Evolutionary conservation across 1,284 basidiomycete genomes (phyloP), one percentile per base, ranked within the genome.

Genomic region (Cryptococcus deneoformans): DNA sequence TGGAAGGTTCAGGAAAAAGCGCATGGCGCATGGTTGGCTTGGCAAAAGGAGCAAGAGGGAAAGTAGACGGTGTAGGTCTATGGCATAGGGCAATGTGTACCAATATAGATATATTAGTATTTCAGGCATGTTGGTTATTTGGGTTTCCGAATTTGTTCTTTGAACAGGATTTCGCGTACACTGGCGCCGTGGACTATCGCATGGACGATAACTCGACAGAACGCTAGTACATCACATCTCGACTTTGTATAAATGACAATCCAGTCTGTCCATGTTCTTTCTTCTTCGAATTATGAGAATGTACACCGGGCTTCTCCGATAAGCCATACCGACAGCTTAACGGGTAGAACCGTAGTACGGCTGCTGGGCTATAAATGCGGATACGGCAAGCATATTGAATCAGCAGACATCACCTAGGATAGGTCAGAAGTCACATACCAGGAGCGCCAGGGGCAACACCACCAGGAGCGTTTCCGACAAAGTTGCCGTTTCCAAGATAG

Each of bases 1-100:
- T 87, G 83, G 82, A 84, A 84, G 50, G 77, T 72, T 55, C 95
- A 97, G 79, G 84, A 84, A 70, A 91, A 87, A 78, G 71, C 86
- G 48, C 89, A 94, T 73, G 85, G 87, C 52, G 87, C 89, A 60
- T 92, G 61, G 60, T 58, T 70, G 58, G 68, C 59, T 29, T 73
- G 67, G 69, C 56, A 68, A 61, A 60, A 60, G 45, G 59, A 65
- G 50, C 29, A 29, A 29, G 29, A 29, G 20, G 57, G 52, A 5
- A 57, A 54, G 42, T 39, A 54, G 58, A 29, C 29, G 29, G 29
- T 29, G 29, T 29, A 29, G 29, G 29, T 29, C 29, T 29, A 5
- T 29, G 29, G 29, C 29, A 29, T 29, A 29, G 29, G 29, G 29
- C 29, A 29, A 29, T 29, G 29, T 29, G 29, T 29, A 20, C 20